Base-by-base conservation (phyloP, 140 eudicot species). In the Flaveria floridana region DNA sequence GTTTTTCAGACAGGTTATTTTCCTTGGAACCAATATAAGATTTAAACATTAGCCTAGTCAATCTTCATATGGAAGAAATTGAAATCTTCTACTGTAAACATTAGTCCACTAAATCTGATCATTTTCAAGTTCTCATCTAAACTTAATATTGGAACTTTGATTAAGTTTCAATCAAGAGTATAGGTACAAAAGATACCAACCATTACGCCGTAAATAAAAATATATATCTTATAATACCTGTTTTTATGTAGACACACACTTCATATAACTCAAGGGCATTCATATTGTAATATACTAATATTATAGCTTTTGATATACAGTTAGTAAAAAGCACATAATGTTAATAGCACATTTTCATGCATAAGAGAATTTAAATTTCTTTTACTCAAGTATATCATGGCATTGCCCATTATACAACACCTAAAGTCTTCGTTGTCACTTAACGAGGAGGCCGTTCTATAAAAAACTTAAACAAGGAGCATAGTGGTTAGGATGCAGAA, bases 231-330 rank as follows among this genome's bases (percentile, higher is more conserved):
- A 6, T 30, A 71, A 8, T 37, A 58, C 28, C n/a, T 73, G 69
- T 39, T 72, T 37, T 11, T 44, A 21, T 61, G 15, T 26, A 44
- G 13, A 61, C 13, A 74, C 46, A 61, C 25, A n/a, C 18, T 47
- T 63, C 51, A 74, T 16, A 42, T 26, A 13, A 74, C 63, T 63
- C 37, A 47, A 48, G 64, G 9, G 70, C 50, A 64, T 15, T 34
- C 37, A 34, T 64, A 18, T 55, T 18, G 8, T 7, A 18, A 55
- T n/a, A n/a, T n/a, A n/a, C n/a, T n/a, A n/a, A n/a, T n/a, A n/a
- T 55, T 18, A 18, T 14, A 48, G 2, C 55, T 13, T 13, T 48
- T 48, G 16, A 48, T 48, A 13, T 13, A 48, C 18, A 48, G n/a
- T 48, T 48, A 2, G 55, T 48, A 4, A 48, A 48, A 48, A 8